These are phyloP conservation scores for Solanum hybrid DNA, from an alignment of 305 asterid species.

Conservation along the genomic window DNA sequence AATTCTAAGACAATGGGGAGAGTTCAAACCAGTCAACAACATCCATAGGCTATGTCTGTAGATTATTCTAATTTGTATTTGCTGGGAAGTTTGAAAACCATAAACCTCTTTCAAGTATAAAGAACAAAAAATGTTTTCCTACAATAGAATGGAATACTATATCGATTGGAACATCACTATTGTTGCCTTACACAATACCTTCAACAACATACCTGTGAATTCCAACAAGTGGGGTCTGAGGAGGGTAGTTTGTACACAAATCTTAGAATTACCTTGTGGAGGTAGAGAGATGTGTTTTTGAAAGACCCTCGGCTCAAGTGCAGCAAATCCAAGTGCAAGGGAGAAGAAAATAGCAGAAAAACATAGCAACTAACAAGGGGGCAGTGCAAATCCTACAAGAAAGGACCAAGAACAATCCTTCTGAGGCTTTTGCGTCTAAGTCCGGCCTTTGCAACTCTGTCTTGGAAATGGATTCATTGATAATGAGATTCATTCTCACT, in stretches of 20 bases:
- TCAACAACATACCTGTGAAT: background rate
- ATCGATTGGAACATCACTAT: background rate
- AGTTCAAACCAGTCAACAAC: background rate
- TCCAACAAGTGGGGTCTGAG: background rate
- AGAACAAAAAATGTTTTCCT: background rate
- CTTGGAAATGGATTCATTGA: background rate
- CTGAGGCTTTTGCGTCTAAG: background rate
- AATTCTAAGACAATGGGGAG: background rate
- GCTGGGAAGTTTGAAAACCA: background rate
- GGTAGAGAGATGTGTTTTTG: background rate
- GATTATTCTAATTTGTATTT: background rate
- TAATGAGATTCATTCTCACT: background rate
- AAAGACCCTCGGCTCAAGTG: background rate
- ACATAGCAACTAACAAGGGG: background rate
- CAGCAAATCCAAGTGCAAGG: background rate
- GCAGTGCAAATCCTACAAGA: background rate
- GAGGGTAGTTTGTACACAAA: background rate
- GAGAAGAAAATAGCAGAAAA: background rate
- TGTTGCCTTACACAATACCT: background rate
- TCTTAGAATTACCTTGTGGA: background rate
- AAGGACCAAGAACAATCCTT: background rate
- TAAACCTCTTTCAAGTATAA: background rate
- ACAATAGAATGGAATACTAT: background rate
- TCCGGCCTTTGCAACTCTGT: background rate
- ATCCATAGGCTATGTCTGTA: background rate